Evolutionary conservation across 768 basidiomycete genomes (phyloP), one percentile per base, ranked within the genome.

Genomic region (Termitomyces sp.): DNA sequence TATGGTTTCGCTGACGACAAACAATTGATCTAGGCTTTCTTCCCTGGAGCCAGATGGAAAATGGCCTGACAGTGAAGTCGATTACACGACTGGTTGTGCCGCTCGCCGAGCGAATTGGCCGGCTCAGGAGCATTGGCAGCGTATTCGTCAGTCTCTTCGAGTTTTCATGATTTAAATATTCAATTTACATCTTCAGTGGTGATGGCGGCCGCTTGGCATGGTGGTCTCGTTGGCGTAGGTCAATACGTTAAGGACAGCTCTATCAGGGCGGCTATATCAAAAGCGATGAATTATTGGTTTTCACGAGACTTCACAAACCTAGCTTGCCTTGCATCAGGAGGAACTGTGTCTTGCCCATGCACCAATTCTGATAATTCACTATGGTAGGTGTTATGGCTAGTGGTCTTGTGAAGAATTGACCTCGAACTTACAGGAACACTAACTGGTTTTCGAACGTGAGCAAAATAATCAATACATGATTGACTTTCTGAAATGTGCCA

Each of bases 21-120:
- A n/a, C 8, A 37, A 27, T 27, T 42, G 10, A 33, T 16, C 34
- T 53, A 85, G 83, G 81, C 56, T 83, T 27, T 67, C 73, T 34
- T 76, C 79, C 32, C 76, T 85, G 16, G 76, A 76, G 8, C 7
- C 70, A n/a, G 70, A 75, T 67, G 82, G 81, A 5, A 79, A 79
- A 68, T 85, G 84, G 84, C 81, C 82, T 0, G 80, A 74, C 43
- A 69, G 65, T 43, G 75, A 82, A 63, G 74, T 89, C 8, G 79
- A 88, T 64, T 88, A 88, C 62, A 79, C 83, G 0, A 75, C 83
- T 18, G 87, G 87, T 12, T 89, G 87, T 60, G 64, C 67, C 33
- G 87, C 84, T 12, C 79, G 78, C 55, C 76, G 82, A 10, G 87
- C 86, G 3, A 89, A 86, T 62, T 89, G 88, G 87, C 86, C 86